Percentiles rank a stretch among this genome's conserved stretches.
Conservation (phyloP, 2,329 filamentous ascomycete species). For the Albophoma yamanashiensis region DNA sequence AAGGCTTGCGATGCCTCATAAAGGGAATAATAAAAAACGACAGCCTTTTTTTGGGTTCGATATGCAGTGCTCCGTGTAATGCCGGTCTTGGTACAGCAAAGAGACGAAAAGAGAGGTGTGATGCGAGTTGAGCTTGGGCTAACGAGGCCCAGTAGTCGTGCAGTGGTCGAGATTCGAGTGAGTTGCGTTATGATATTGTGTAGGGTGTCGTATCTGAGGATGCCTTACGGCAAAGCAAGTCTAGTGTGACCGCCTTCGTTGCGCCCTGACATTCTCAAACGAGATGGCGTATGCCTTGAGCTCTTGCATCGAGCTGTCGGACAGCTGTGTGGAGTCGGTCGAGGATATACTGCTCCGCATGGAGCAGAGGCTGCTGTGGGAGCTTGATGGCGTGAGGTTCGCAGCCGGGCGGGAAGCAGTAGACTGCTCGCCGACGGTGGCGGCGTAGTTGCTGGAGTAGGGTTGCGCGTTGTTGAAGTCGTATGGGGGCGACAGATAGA, state of each 20-base stretch:
- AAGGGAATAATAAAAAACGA: constrained; percentile 15
- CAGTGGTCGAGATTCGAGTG: constrained; percentile 11
- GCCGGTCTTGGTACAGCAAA: constrained; percentile 34
- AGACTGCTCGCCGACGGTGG: constrained; percentile 14
- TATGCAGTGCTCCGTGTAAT: constrained; percentile 39
- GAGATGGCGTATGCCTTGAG: constrained; percentile 78
- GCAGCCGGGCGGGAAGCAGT: constrained; percentile 17
- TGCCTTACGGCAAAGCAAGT: neutral
- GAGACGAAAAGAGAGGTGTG: constrained; percentile 7
- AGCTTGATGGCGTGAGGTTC: constrained; percentile 60
- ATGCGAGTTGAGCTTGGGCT: constrained; percentile 9
- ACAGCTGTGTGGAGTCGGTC: constrained; percentile 48
- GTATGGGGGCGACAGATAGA: constrained; percentile 65
- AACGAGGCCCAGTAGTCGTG: constrained; percentile 3
- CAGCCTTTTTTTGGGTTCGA: constrained; percentile 24
- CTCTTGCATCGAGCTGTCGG: constrained; percentile 67
- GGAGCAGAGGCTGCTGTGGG: constrained; percentile 75
- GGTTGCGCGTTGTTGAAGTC: constrained; percentile 58
- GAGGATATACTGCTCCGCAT: constrained; percentile 52
- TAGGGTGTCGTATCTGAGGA: neutral
- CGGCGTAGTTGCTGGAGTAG: constrained; percentile 13
- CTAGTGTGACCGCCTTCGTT: constrained; percentile 47
- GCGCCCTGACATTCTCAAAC: constrained; percentile 68
- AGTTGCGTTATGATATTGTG: constrained; percentile 17
- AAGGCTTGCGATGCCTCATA: constrained; percentile 5